Conservation (phyloP, 2,329 filamentous ascomycete genomes). For the Pyrenophora teres region DNA sequence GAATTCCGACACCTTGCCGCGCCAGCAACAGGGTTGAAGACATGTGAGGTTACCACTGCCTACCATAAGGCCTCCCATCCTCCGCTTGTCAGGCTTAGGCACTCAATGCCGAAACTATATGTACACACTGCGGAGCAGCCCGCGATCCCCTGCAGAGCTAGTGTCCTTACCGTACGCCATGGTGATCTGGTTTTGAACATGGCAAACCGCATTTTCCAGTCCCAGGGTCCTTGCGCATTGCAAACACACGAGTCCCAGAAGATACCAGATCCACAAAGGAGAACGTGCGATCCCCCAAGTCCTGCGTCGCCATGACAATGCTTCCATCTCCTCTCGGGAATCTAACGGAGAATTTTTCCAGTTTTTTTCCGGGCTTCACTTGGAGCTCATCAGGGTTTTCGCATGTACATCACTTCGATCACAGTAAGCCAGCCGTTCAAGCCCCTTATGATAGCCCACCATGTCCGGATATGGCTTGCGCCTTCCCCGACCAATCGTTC, state of each 20-base stretch:
- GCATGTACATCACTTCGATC: background rate
- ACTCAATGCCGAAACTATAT: conserved; percentile 4
- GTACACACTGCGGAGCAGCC: background rate
- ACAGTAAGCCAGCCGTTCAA: background rate
- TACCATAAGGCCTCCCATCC: conserved; percentile 1
- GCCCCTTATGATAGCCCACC: background rate
- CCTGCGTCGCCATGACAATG: background rate
- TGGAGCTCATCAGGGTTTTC: conserved; percentile 2
- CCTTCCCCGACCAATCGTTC: conserved; percentile 10
- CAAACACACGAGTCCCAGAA: too few relatives aligned
- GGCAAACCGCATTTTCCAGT: background rate
- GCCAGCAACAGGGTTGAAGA: background rate
- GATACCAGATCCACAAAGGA: too few relatives aligned
- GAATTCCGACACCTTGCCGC: background rate
- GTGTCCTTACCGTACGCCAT: background rate
- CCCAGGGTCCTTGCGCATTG: background rate
- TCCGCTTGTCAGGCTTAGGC: background rate
- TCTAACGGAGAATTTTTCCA: conserved; percentile 9
- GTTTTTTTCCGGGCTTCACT: conserved; percentile 2
- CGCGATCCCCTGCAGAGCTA: conserved; percentile 6
- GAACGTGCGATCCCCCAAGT: background rate
- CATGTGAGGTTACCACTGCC: background rate
- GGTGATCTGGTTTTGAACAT: background rate
- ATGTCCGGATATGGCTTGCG: conserved; percentile 5
- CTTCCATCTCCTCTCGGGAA: background rate